Base-by-base conservation (phyloP, 2,329 filamentous ascomycete genomes). In the Zymoseptoria tritici region DNA sequence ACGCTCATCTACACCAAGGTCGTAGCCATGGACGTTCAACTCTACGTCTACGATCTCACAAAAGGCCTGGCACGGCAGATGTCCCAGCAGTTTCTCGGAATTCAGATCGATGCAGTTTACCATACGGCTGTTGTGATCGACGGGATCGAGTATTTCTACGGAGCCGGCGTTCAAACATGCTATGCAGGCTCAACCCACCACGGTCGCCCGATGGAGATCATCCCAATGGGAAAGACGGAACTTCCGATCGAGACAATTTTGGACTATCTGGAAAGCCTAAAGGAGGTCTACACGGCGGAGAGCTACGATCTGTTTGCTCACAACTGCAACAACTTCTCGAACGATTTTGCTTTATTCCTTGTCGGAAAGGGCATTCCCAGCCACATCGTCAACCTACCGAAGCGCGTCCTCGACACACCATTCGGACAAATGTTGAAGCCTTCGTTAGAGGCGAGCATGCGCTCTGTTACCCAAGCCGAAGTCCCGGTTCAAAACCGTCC, bases 251-350 rank as follows among this genome's bases (percentile, higher is more conserved):
- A 96, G 52, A 83, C 95, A 1, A 86, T 97, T 29, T 78, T 90
- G 62, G 91, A 97, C 68, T 97, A 96, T 71, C 77, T 99, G 1
- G 88, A 94, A 58, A 95, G 91, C 4, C 72, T 97, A 55, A 86
- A 87, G 62, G 80, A 86, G 1, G 86, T 95, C 9, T 99, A 95
- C 71, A 96, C 91, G 0, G 79, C 88, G 8, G 71, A 74, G 54
- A 89, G 90, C 0, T 97, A 97, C 70, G 91, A 97, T 71, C 78
- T 97, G 4, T 96, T 90, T 78, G 68, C 83, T 26, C 91, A 97
- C 75, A 99, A 99, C 72, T 97, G 93, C 59, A 99, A 97, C 77
- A 97, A 97, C 74, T 99, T 97, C 75, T 90, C 89, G 3, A 93
- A 97, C 70, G 91, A 96, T 62, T 87, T 97, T 66, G 80, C 90